These are phyloP conservation scores for Wickerhamiella kurtzmanii DNA, from an alignment of 805 yeast genomes.

Conservation along the genomic window DNA sequence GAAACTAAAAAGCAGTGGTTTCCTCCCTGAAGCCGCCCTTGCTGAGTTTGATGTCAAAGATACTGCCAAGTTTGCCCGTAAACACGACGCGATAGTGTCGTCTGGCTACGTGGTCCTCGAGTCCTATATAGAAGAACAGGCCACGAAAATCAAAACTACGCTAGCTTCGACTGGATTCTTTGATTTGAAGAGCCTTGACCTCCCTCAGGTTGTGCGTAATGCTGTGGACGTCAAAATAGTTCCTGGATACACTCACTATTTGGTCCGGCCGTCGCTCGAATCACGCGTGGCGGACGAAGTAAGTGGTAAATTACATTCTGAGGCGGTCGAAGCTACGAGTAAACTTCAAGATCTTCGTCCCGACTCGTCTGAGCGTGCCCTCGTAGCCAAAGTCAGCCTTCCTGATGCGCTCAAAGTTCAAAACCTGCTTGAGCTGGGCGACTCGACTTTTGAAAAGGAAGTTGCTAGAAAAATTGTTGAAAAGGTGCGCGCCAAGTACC, in stretches of 20 bases:
- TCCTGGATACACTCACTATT: neutral
- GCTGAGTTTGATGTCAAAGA: constrained; percentile 3
- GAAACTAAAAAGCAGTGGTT: constrained; percentile 2
- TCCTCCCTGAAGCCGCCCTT: constrained; percentile 1
- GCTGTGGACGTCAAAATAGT: constrained; percentile 3
- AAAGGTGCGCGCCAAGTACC: constrained; percentile 1
- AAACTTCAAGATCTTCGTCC: neutral
- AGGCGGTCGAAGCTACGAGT: neutral
- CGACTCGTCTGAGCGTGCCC: neutral
- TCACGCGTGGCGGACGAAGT: constrained; percentile 1
- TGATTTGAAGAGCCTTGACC: constrained; percentile 10
- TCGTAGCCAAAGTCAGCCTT: neutral
- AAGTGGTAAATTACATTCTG: neutral
- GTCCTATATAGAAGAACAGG: constrained; percentile 4
- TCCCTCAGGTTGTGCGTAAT: constrained; percentile 6
- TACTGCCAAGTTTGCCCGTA: constrained; percentile 6
- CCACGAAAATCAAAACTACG: neutral
- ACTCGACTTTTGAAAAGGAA: neutral
- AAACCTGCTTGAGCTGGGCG: neutral
- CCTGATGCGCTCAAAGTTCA: neutral
- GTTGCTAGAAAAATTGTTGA: neutral
- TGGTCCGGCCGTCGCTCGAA: constrained; percentile 4
- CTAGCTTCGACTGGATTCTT: constrained; percentile 8
- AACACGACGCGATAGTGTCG: neutral
- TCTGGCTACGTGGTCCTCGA: constrained; percentile 8